phyloP scores from a whole-genome alignment of 805 yeast genomes.

The Metschnikowia lachancei region DNA sequence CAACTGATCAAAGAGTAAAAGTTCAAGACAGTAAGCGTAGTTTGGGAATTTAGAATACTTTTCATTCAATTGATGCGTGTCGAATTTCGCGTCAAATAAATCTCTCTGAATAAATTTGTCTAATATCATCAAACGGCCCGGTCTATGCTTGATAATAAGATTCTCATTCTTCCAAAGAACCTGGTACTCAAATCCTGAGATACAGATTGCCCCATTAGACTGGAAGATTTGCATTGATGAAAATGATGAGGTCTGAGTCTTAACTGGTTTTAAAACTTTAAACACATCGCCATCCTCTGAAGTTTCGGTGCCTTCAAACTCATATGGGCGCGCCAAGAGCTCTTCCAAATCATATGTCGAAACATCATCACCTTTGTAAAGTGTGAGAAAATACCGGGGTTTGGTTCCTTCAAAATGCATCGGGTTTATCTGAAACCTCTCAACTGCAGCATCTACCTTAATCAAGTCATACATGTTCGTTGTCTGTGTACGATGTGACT shows the following conservation, averaged over 20 bases:
- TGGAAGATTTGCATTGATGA: conserved; percentile 11
- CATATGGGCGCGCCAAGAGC: conserved; percentile 23
- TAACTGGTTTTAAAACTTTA: conserved; percentile 26
- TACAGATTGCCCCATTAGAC: conserved; percentile 31
- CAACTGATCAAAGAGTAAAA: conserved; percentile 44
- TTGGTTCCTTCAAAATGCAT: conserved; percentile 19
- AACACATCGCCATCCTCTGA: conserved; percentile 17
- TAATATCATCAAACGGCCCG: conserved; percentile 43
- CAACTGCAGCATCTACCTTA: conserved; percentile 29
- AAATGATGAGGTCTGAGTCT: conserved; percentile 23
- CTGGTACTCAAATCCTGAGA: conserved; percentile 43
- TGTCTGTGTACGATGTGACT: conserved; percentile 11
- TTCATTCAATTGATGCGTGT: conserved; percentile 27
- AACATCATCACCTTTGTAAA: conserved; percentile 40
- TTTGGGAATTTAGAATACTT: conserved; percentile 42
- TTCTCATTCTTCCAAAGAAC: conserved; percentile 27
- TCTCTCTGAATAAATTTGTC: conserved; percentile 49
- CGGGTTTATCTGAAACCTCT: conserved; percentile 29
- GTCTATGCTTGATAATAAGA: conserved; percentile 31
- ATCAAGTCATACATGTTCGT: conserved; percentile 38
- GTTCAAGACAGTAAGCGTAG: conserved; percentile 49
- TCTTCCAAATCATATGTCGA: conserved; percentile 28
- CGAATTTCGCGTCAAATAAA: conserved; percentile 22
- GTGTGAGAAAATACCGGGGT: conserved; percentile 23
- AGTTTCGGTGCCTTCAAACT: conserved; percentile 18